Evolutionary conservation across 2,329 filamentous ascomycete species (phyloP).

Genomic region (Stromatinia cepivora): DNA sequence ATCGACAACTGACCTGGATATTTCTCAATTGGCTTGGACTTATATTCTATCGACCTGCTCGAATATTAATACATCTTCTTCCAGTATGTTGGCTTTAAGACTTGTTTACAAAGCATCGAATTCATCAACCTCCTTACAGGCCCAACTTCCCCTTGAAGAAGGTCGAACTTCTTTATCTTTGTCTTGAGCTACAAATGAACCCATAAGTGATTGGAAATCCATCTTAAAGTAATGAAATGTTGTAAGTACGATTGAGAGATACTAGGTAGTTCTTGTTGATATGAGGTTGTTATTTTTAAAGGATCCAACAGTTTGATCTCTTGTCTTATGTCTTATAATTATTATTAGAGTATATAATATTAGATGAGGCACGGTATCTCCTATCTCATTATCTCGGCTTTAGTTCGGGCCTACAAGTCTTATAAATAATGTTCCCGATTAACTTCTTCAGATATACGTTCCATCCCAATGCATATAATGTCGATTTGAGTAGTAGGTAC

Average conservation of each 20-base stretch:
- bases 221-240: background rate
- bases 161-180: background rate
- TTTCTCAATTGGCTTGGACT: slow-evolving; percentile 29
- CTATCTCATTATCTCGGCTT: slow-evolving; percentile 2
- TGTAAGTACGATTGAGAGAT: background rate
- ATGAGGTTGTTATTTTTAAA: no score
- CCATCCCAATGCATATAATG: background rate
- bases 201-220: slow-evolving; percentile 3
- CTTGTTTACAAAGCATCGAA: slow-evolving; percentile 28
- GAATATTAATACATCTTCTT: background rate
- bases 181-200: background rate
- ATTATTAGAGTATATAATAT: no score
- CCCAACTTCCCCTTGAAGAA: slow-evolving; percentile 14
- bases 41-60: slow-evolving; percentile 24
- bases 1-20: slow-evolving; percentile 31
- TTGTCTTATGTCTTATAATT: background rate
- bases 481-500: background rate
- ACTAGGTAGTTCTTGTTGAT: slow-evolving; percentile 5
- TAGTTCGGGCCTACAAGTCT: background rate
- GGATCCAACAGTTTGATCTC: background rate
- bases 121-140: slow-evolving; percentile 28
- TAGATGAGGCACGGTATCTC: background rate
- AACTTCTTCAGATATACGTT: background rate
- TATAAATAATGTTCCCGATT: background rate
- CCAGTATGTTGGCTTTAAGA: background rate